A percentile compares a stretch with the other conserved stretches of the same genome.
Conservation (phyloP, 257 asterid genomes). For the Przewalskia tangutica region DNA sequence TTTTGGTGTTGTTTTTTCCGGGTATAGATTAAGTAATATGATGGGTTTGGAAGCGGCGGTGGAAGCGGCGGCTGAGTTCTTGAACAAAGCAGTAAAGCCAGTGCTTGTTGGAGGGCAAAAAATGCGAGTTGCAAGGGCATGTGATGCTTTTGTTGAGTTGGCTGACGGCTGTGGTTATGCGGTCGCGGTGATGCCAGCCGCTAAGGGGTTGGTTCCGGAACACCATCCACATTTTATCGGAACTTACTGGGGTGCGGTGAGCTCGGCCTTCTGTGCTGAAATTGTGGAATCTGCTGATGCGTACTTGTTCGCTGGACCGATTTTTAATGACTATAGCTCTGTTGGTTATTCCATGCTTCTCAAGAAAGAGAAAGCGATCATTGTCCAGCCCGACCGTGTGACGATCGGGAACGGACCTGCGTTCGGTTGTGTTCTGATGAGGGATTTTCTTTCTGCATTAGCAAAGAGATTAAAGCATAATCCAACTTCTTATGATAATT, state of each 20-base stretch:
- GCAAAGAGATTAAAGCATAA: conserved; percentile 50
- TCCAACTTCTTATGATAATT: conserved; percentile 66
- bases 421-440: conserved; percentile 71
- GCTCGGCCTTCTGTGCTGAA: conserved; percentile 72
- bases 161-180: conserved; percentile 60
- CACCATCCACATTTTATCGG: conserved; percentile 73
- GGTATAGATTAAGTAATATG: conserved; percentile 47
- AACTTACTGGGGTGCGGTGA: conserved; percentile 85
- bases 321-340: conserved; percentile 72
- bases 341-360: conserved; percentile 78
- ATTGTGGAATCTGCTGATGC: conserved; percentile 85
- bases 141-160: conserved; percentile 45
- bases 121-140: conserved; percentile 60
- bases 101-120: conserved; percentile 82
- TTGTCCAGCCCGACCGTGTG: conserved; percentile 71
- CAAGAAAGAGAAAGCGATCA: conserved; percentile 70
- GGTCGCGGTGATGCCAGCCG: conserved; percentile 65
- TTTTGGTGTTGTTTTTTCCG: not conserved
- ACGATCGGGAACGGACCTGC: conserved; percentile 54
- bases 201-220: conserved; percentile 73
- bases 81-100: conserved; percentile 81
- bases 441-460: conserved; percentile 57
- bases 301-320: conserved; percentile 68
- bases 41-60: conserved; percentile 75
- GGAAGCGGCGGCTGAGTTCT: conserved; percentile 55